Evolutionary conservation across 345 rosid species (phyloP), one percentile per base, ranked within the genome.

Genomic region (Isatis tinctoria): DNA sequence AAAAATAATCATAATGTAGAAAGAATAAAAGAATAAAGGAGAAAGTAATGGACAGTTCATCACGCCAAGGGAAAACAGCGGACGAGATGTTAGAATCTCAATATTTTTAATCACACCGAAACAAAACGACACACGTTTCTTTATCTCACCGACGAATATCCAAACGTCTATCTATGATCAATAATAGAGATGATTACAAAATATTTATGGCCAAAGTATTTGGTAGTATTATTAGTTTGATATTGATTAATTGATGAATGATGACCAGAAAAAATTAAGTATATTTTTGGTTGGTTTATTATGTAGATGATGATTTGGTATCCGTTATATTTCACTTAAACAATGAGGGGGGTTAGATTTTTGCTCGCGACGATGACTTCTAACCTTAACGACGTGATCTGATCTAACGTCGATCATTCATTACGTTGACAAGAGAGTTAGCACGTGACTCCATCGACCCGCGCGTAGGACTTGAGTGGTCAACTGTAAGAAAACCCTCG

Each of bases 11-110:
- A 35, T 45, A 32, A 18, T 47, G 59, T 20, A 10, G 35, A 66
- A 66, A 54, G 65, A 40, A 75, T 10, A 60, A 40, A 67, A 28
- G 68, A 67, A 68, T 33, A 52, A 51, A 60, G 11, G 67, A 67
- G 47, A 67, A 75, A 60, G 70, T 32, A 69, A 61, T 75, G 59
- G 64, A 69, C 74, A 60, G 74, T 67, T 75, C 78, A 51, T 60
- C 24, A 33, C 22, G 12, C 13, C 17, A 51, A 60, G 18, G 35
- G 47, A 54, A 67, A 67, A 67, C 44, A 60, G 56, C 39, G 6
- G 10, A 49, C 20, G 51, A 43, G 22, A 53, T 61, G 51, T 61
- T 60, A 52, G 69, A 68, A 75, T 75, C 74, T 53, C 58, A 8
- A 69, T 41, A 69, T 66, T 75, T 47, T 54, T 37, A 10, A 28